A percentile compares a stretch with the other conserved stretches of the same genome.
phyloP scores from a whole-genome alignment of 345 rosid genomes.

The Cochlearia excelsa region DNA sequence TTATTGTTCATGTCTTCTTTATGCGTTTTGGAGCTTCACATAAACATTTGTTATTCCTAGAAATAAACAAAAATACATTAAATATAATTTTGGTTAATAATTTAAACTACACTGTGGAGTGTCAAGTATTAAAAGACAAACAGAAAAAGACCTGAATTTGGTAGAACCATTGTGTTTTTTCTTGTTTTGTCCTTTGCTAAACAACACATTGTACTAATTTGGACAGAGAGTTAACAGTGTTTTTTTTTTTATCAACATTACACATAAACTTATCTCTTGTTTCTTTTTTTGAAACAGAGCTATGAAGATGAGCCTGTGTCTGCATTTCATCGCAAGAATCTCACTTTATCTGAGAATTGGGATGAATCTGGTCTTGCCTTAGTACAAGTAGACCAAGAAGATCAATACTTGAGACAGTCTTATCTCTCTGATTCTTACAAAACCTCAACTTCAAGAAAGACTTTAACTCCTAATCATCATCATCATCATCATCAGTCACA shows the following conservation, averaged over 20 bases:
- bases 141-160: slow-evolving; percentile 33
- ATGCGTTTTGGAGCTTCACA: slow-evolving; percentile 22
- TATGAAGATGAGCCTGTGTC: slow-evolving; percentile 69
- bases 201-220: slow-evolving; percentile 16
- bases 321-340: slow-evolving; percentile 51
- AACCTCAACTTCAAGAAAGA: slow-evolving; percentile 57
- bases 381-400: slow-evolving; percentile 42
- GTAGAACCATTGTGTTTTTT: slow-evolving; percentile 26
- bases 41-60: neutral
- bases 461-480: slow-evolving; percentile 33
- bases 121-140: slow-evolving; percentile 23
- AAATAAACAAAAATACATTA: neutral
- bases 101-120: no score
- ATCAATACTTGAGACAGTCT: slow-evolving; percentile 38
- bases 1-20: slow-evolving; percentile 18
- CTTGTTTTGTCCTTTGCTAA: slow-evolving; percentile 25
- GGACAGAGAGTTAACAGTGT: slow-evolving; percentile 19
- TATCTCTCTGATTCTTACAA: slow-evolving; percentile 55
- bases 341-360: slow-evolving; percentile 61
- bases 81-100: no score
- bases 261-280: slow-evolving; percentile 4
- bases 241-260: neutral
- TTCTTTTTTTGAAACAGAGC: slow-evolving; percentile 49
- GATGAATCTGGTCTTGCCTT: slow-evolving; percentile 53
- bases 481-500: slow-evolving; percentile 49